A percentile compares a stretch with the other conserved stretches of the same genome.
These are phyloP conservation scores for Polygonum maritimum DNA, from an alignment of 148 eudicot genomes.

Conservation along the genomic window DNA sequence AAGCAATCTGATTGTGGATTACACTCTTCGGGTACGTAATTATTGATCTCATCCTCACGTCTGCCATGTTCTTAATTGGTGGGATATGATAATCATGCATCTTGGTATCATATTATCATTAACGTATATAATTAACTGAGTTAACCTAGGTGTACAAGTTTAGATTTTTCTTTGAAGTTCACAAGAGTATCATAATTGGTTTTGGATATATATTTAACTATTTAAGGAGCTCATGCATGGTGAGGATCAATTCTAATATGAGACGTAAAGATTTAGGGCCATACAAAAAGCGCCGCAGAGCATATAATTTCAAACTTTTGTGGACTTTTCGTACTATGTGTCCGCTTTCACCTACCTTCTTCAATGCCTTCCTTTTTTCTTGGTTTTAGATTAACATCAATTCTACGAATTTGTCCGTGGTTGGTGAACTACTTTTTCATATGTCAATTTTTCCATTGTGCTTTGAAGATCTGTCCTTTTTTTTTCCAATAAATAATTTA, in stretches of 20 bases:
- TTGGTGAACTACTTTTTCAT: not conserved
- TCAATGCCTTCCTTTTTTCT: not conserved
- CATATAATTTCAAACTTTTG: not conserved
- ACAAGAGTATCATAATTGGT: not conserved
- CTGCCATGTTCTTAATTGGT: not conserved
- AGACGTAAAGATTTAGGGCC: not conserved
- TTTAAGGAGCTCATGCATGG: not conserved
- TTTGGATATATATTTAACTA: not conserved
- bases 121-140: not conserved
- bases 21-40: constrained; percentile 67
- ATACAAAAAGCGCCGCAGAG: not conserved
- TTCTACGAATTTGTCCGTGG: not conserved
- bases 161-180: not conserved
- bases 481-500: too few species aligned
- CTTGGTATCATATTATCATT: not conserved
- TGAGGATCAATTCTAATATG: not conserved
- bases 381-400: not conserved
- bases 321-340: not conserved
- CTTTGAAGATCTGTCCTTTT: too few species aligned
- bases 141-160: not conserved
- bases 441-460: not conserved
- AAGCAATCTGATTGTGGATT: constrained; percentile 82
- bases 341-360: constrained; percentile 2
- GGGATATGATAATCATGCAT: not conserved
- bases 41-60: not conserved